These are phyloP conservation scores for Ceriops decandra DNA, from an alignment of 345 rosid genomes.

Conservation along the genomic window DNA sequence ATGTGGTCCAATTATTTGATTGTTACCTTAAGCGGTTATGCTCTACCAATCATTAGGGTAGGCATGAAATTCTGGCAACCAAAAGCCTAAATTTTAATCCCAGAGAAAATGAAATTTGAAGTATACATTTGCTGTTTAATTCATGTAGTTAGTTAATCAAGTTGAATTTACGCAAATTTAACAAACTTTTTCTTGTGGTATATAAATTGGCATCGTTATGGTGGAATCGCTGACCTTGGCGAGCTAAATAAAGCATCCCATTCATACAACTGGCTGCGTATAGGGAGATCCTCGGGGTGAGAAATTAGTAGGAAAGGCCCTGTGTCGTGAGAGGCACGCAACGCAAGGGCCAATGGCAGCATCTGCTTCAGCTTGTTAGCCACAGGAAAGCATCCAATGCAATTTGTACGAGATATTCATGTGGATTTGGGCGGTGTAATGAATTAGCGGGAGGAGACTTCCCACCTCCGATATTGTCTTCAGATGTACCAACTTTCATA, in stretches of 20 bases:
- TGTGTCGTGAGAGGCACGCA: constrained; percentile 16
- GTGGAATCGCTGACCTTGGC: no score
- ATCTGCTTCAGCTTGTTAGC: constrained; percentile 11
- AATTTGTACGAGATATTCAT: not conserved
- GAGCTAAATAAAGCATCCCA: not conserved
- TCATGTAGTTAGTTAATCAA: no score
- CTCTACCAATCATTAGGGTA: constrained; percentile 22
- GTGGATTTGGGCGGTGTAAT: not conserved
- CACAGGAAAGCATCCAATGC: constrained; percentile 26
- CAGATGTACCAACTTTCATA: no score
- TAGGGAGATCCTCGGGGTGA: constrained; percentile 28
- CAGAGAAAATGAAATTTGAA: no score
- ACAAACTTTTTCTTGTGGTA: no score
- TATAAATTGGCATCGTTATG: not conserved
- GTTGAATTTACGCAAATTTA: no score
- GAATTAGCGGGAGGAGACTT: not conserved
- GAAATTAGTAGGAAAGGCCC: not conserved
- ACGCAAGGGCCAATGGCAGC: constrained; percentile 19
- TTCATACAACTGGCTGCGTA: not conserved
- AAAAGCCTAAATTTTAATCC: no score
- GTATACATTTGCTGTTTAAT: no score
- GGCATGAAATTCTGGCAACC: not conserved
- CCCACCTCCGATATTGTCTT: not conserved
- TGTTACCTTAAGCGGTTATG: not conserved
- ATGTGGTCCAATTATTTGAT: constrained; percentile 16